Conservation (phyloP, 2,329 filamentous ascomycete genomes). For the Aureobasidium zeae region DNA sequence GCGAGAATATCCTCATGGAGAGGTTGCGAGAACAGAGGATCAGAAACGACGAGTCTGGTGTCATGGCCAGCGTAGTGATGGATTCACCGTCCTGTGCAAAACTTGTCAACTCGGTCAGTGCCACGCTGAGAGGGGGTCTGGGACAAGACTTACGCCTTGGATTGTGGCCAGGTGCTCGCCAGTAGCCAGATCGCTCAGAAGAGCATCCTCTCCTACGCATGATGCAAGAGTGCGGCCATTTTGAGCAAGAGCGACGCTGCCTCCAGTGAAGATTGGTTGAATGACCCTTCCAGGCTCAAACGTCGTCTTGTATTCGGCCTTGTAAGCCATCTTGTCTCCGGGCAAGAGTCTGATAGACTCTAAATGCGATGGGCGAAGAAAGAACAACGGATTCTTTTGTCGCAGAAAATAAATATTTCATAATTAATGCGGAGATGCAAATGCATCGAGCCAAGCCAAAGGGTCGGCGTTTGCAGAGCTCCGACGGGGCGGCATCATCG, state of each 20-base stretch:
- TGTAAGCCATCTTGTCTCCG: constrained; percentile 39
- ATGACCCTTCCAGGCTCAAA: constrained; percentile 78
- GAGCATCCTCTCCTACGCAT: constrained; percentile 81
- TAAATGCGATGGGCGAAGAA: background rate
- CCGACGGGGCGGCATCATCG: constrained; percentile 5
- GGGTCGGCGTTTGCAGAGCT: background rate
- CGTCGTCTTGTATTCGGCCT: constrained; percentile 64
- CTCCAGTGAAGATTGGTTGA: constrained; percentile 88
- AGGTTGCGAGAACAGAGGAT: constrained; percentile 90
- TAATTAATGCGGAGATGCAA: background rate
- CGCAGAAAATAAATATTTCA: constrained; percentile 1
- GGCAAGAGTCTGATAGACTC: background rate
- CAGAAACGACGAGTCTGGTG: constrained; percentile 77
- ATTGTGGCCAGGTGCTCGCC: constrained; percentile 75
- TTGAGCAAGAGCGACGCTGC: constrained; percentile 73
- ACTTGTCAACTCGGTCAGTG: constrained; percentile 33
- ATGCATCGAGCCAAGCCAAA: constrained; percentile 6
- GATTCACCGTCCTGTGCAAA: constrained; percentile 48
- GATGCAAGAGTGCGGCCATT: constrained; percentile 76
- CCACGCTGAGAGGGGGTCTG: constrained; percentile 15
- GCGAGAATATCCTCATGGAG: constrained; percentile 82
- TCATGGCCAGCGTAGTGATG: constrained; percentile 72
- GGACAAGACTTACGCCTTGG: constrained; percentile 61
- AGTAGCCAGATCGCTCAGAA: constrained; percentile 75
- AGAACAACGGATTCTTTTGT: background rate